Evolutionary conservation across 805 yeast species (phyloP).

Genomic region (Candida insectalens): DNA sequence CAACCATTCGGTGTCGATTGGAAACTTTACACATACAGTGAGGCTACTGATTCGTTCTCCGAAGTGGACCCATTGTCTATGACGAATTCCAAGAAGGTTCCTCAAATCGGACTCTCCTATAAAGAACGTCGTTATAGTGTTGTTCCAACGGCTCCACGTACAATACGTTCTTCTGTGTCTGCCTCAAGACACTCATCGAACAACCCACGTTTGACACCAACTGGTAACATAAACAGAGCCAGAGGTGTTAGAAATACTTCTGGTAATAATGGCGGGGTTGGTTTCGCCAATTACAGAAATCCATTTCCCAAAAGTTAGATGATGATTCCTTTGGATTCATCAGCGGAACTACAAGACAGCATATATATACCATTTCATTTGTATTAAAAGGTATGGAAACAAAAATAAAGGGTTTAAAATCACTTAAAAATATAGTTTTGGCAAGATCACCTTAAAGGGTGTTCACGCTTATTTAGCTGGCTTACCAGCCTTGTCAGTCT

Average conservation of each 20-base stretch:
- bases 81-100: slow-evolving; percentile 48
- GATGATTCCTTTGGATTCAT: no score
- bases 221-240: background rate
- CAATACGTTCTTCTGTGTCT: slow-evolving; percentile 3
- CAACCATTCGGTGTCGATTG: slow-evolving; percentile 95
- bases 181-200: no score
- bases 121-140: slow-evolving; percentile 64
- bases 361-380: no score
- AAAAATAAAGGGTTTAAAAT: no score
- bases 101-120: slow-evolving; percentile 62
- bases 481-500: slow-evolving; percentile 83
- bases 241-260: slow-evolving; percentile 6
- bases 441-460: no score
- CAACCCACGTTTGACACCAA: no score
- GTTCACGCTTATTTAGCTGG: background rate
- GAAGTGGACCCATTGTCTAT: slow-evolving; percentile 39
- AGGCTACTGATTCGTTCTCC: slow-evolving; percentile 64
- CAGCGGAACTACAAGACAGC: no score
- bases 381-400: no score
- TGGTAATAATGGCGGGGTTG: slow-evolving; percentile 2
- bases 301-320: no score
- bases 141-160: slow-evolving; percentile 63
- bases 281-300: slow-evolving; percentile 1
- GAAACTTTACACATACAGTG: slow-evolving; percentile 82
- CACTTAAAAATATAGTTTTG: background rate